phyloP scores from a whole-genome alignment of 1,139 yeast species.

The Debaryomyces nepalensis region DNA sequence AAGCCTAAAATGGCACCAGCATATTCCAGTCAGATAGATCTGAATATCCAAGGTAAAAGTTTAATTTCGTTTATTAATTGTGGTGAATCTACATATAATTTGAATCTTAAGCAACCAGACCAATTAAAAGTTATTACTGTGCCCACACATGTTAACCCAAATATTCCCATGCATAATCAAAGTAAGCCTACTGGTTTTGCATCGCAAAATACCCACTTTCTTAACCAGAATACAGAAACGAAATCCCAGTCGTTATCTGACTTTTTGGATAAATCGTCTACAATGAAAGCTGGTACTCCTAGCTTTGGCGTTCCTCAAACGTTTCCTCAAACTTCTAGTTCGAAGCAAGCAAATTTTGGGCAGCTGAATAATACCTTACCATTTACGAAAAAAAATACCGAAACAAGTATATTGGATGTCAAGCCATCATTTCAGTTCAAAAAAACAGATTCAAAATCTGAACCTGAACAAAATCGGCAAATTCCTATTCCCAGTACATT shows the following conservation, averaged over 20 bases:
- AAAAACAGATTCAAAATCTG: background rate
- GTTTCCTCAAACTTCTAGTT: background rate
- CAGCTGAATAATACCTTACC: background rate
- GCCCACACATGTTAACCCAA: background rate
- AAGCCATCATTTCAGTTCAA: slow-evolving; percentile 9
- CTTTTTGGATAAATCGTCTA: slow-evolving; percentile 9
- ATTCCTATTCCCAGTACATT: slow-evolving; percentile 12
- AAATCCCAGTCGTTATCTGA: slow-evolving; percentile 13
- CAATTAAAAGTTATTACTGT: slow-evolving; percentile 8
- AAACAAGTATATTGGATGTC: background rate
- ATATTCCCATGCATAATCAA: background rate
- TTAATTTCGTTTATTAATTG: slow-evolving; percentile 41
- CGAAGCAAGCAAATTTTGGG: background rate
- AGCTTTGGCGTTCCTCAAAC: background rate
- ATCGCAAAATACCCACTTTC: background rate
- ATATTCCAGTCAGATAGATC: slow-evolving; percentile 57
- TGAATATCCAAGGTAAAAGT: slow-evolving; percentile 42
- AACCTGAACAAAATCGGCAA: background rate
- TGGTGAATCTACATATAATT: slow-evolving; percentile 39
- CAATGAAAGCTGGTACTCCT: background rate
- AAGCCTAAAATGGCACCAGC: slow-evolving; percentile 62
- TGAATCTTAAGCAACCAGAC: slow-evolving; percentile 22
- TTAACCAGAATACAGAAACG: background rate
- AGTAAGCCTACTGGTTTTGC: background rate
- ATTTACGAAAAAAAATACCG: background rate